Evolutionary conservation across 2,329 filamentous ascomycete genomes (phyloP).

Genomic region (Colletotrichum incanum): DNA sequence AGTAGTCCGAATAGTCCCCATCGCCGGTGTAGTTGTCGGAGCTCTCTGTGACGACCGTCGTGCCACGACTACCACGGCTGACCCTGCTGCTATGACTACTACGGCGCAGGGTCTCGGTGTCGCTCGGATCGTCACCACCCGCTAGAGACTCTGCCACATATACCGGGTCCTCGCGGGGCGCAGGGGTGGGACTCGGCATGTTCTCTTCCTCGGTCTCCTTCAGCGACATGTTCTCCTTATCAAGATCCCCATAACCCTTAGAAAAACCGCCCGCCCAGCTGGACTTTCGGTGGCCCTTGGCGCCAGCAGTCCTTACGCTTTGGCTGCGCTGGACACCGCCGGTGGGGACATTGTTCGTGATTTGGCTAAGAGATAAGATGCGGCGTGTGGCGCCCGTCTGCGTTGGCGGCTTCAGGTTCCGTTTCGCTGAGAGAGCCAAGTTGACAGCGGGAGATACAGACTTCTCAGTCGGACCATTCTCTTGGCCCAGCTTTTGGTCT

Average conservation of each 20-base stretch:
- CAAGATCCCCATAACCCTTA: constrained; percentile 68
- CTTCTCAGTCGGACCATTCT: constrained; percentile 44
- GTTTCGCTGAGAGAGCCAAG: constrained; percentile 69
- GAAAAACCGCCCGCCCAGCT: constrained; percentile 75
- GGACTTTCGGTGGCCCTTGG: constrained; percentile 72
- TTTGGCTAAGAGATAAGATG: constrained; percentile 92
- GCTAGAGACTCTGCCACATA: constrained; percentile 41
- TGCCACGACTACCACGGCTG: constrained; percentile 57
- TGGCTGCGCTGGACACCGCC: constrained; percentile 83
- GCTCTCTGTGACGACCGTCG: constrained; percentile 62
- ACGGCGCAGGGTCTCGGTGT: constrained; percentile 65
- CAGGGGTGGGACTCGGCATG: constrained; percentile 30
- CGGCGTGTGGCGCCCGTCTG: constrained; percentile 76
- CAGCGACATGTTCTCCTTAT: constrained; percentile 76
- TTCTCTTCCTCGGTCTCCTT: constrained; percentile 76
- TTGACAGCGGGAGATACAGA: constrained; percentile 58
- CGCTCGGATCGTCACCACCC: constrained; percentile 60
- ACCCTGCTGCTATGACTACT: constrained; percentile 57
- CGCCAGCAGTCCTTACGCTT: constrained; percentile 77
- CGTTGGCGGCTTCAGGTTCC: constrained; percentile 62
- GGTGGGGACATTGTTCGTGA: constrained; percentile 80
- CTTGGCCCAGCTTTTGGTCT: constrained; percentile 59
- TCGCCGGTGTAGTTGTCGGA: constrained; percentile 57
- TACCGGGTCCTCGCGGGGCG: constrained; percentile 15
- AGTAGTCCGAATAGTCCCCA: constrained; percentile 52